A percentile compares a stretch with the other conserved stretches of the same genome.
Conservation (phyloP, 768 basidiomycete species). For the Mycena floridula region DNA sequence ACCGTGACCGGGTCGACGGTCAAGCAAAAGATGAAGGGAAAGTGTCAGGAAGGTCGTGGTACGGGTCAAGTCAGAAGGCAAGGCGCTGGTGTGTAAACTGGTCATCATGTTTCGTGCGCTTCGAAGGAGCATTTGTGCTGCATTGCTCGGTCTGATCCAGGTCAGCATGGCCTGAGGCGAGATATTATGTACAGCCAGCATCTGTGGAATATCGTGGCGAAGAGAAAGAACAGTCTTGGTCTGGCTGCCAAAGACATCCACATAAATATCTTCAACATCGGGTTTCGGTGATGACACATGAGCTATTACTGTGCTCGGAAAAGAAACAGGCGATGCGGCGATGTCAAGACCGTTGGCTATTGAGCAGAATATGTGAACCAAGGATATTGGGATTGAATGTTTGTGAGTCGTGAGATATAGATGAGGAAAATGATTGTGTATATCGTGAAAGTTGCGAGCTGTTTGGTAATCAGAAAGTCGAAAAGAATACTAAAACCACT, state of each 20-base stretch:
- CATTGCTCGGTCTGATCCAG: constrained; percentile 22
- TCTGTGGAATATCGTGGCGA: constrained; percentile 26
- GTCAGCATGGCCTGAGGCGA: constrained; percentile 10
- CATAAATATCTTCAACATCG: constrained; percentile 28
- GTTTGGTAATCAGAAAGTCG: constrained; percentile 2
- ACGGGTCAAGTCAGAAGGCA: constrained; percentile 18
- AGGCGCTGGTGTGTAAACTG: constrained; percentile 14
- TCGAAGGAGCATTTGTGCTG: constrained; percentile 30
- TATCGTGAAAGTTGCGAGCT: constrained; percentile 34
- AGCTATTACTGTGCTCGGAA: constrained; percentile 50
- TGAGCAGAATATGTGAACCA: constrained; percentile 52
- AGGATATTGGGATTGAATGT: constrained; percentile 50
- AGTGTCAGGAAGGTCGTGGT: constrained; percentile 26
- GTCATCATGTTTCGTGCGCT: constrained; percentile 17
- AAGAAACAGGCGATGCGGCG: constrained; percentile 45
- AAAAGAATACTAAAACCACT: constrained; percentile 9
- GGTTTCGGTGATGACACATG: constrained; percentile 35
- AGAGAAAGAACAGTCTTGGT: constrained; percentile 26
- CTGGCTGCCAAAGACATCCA: constrained; percentile 48
- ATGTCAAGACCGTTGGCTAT: constrained; percentile 47
- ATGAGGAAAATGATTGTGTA: constrained; percentile 57
- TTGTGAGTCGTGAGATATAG: constrained; percentile 44
- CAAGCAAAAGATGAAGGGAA: constrained; percentile 30
- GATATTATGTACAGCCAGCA: constrained; percentile 21
- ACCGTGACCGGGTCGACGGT: constrained; percentile 18